These are phyloP conservation scores for Tricholoma flavovirens DNA, from an alignment of 768 basidiomycete genomes.

Conservation along the genomic window DNA sequence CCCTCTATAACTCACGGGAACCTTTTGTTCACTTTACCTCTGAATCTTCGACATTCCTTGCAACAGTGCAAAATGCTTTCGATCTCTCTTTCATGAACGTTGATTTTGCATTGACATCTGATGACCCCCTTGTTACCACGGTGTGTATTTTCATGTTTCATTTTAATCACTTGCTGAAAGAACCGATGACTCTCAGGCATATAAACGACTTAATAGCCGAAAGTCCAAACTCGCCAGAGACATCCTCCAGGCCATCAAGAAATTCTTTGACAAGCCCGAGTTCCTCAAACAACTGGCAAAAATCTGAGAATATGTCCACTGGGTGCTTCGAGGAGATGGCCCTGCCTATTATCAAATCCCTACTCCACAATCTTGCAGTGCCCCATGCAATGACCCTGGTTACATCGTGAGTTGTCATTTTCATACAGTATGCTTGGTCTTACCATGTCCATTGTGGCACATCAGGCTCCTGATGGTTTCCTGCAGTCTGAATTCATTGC, in stretches of 20 bases:
- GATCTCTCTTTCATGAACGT: too few species aligned
- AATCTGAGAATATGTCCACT: slow-evolving; percentile 6
- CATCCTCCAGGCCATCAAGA: too few species aligned
- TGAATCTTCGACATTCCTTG: slow-evolving; percentile 9
- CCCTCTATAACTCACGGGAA: slow-evolving; percentile 14
- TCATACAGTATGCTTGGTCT: background rate
- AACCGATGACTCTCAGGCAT: slow-evolving; percentile 1
- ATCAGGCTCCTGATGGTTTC: slow-evolving; percentile 7
- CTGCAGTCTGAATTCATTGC: too few species aligned
- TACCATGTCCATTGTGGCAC: background rate
- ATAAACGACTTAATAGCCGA: too few species aligned
- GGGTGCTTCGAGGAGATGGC: too few species aligned
- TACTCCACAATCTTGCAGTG: slow-evolving; percentile 3
- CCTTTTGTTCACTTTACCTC: slow-evolving; percentile 12
- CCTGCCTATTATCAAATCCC: too few species aligned
- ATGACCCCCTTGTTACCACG: background rate
- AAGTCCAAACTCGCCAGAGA: slow-evolving; percentile 9
- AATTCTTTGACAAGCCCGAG: too few species aligned
- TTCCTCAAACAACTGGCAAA: background rate
- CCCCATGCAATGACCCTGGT: background rate
- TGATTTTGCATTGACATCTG: background rate
- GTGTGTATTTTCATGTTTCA: background rate
- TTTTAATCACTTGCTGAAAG: background rate
- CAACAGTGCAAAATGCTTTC: slow-evolving; percentile 10
- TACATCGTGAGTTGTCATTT: slow-evolving; percentile 4